These are phyloP conservation scores for Podospora didyma DNA, from an alignment of 495 filamentous ascomycete genomes.

Conservation along the genomic window DNA sequence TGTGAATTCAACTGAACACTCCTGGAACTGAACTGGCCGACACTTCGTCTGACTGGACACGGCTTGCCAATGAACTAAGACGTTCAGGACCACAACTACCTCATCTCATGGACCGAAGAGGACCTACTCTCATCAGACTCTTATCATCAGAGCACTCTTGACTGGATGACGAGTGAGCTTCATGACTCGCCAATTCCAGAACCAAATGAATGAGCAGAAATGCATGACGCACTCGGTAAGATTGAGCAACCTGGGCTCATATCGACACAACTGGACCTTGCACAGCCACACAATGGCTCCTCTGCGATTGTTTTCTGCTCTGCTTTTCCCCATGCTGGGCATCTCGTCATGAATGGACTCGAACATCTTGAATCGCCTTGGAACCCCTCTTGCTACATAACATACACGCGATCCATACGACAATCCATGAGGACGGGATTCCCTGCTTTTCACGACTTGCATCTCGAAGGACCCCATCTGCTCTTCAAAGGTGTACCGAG, in stretches of 20 bases:
- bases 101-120: background rate
- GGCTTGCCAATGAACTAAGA: background rate
- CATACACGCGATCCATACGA: no score
- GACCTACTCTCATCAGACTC: background rate
- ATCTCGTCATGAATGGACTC: background rate
- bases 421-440: background rate
- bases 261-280: background rate
- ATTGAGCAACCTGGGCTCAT: conserved; percentile 1
- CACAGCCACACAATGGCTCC: background rate
- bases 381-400: no score
- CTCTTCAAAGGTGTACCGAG: background rate
- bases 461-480: background rate
- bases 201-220: background rate
- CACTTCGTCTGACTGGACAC: background rate
- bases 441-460: background rate
- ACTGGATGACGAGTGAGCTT: background rate
- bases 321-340: background rate
- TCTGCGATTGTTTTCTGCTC: background rate
- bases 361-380: no score
- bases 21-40: background rate
- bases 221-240: conserved; percentile 1
- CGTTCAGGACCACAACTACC: background rate
- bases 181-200: background rate
- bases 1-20: background rate
- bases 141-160: background rate